Evolutionary conservation across 2,329 filamentous ascomycete species (phyloP), one percentile per base, ranked within the genome.

Genomic region (Emergomyces orientalis): DNA sequence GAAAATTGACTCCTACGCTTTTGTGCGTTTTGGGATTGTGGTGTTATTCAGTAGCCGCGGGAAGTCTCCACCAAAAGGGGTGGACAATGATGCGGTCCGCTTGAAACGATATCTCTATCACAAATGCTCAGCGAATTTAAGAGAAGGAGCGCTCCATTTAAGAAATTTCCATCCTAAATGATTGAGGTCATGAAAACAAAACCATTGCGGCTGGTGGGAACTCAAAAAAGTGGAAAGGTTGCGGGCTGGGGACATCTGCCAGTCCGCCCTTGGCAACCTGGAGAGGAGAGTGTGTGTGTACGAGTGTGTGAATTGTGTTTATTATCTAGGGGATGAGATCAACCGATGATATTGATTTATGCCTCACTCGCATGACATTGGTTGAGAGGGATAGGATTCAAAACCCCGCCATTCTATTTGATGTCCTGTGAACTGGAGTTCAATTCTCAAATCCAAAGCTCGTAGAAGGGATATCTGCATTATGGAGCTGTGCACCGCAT

Each of bases 71-170:
- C 37, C 34, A 43, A 57, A 41, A 43, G n/a, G 6, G 55, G 22
- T 19, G 11, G 13, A 57, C 34, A 57, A 32, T 25, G 37, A 41
- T 41, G 11, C 22, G n/a, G 34, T 7, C 34, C 37, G 41, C 55
- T 41, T 22, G 30, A 57, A 41, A 57, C 34, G 19, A 39, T 30
- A 39, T n/a, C 3, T 22, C 37, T 11, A 41, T 57, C 22, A 34
- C 27, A 25, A 43, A 43, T 41, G 37, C 22, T 19, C 22, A 43
- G 51, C 51, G 30, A 57, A 57, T 41, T 43, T n/a, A 25, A 27
- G 55, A 41, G 55, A 57, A 41, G 30, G 34, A 57, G 37, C 13
- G 55, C n/a, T 39, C n/a, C 37, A 57, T 57, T 57, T 39, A 41
- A 57, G 8, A 32, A 56, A 56, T 25, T 56, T 25, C n/a, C 32